Base-by-base conservation (phyloP, 2,329 filamentous ascomycete species). In the Hawksworthiomyces lignivorus region DNA sequence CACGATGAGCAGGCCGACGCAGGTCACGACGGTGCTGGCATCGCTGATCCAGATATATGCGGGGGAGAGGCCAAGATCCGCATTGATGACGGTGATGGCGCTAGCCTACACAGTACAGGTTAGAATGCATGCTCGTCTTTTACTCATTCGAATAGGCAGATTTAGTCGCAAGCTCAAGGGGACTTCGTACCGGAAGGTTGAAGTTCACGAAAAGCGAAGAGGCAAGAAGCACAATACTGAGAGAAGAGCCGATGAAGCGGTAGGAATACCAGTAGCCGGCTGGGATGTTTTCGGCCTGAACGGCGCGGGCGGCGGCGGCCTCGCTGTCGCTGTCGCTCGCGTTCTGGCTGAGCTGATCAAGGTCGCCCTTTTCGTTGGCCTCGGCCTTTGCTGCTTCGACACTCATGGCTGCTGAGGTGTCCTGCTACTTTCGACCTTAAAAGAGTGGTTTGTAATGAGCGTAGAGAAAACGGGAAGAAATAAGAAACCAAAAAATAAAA, bases 1-100 rank as follows among this genome's bases (percentile, higher is more conserved):
- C 8, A 34, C 36, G n/a, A 47, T 30, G 17, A 47, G 41, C 24
- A 64, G 63, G 22, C 62, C 56, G 19, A 69, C 38, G 18, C 45
- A 41, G 3, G 45, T 42, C 14, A 48, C 45, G 20, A 48, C 28
- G 14, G 34, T 43, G 12, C 37, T 39, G 12, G 45, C 45, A 26
- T 44, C 35, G 41, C 29, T 47, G 38, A 47, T 47, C 41, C 41
- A 47, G 35, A 47, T 47, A 34, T 44, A 47, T 5, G 38, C 15
- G 12, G 45, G 29, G 4, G 34, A 39, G 34, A 30, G 19, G 38
- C 45, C 45, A 21, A 47, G 45, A 4, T 47, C 45, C 2, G 24
- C 34, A 29, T 47, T 47, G 45, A 47, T 47, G 24, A 47, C 45
- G 26, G 37, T 44, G 21, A 47, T 36, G 19, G 41, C 41, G 22